phyloP scores from a whole-genome alignment of 2,329 filamentous ascomycete genomes.

The Trichoderma cornu-damae region DNA sequence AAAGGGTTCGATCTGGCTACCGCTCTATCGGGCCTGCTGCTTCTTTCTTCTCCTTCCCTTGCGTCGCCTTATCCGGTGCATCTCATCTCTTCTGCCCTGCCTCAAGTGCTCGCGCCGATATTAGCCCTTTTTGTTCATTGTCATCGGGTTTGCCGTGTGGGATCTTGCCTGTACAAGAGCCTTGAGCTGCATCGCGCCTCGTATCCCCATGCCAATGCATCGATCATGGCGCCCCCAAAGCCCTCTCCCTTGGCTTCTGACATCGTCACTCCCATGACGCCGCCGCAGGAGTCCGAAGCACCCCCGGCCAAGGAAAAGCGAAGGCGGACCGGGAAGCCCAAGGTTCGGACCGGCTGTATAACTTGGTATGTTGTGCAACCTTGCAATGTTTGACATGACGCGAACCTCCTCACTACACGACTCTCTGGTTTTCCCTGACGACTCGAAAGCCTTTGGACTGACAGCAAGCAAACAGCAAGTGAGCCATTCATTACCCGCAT shows the following conservation, averaged over 20 bases:
- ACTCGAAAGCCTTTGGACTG: background rate
- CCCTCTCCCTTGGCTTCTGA: background rate
- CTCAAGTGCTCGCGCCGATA: slow-evolving; percentile 1
- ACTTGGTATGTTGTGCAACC: slow-evolving; percentile 33
- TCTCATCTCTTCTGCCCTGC: background rate
- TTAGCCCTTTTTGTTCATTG: background rate
- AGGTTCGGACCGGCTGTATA: slow-evolving; percentile 38
- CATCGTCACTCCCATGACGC: slow-evolving; percentile 11
- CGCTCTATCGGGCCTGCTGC: background rate
- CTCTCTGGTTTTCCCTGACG: background rate
- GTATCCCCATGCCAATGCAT: slow-evolving; percentile 12
- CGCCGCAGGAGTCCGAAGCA: slow-evolving; percentile 8
- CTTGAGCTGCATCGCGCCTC: background rate
- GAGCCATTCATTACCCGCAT: background rate
- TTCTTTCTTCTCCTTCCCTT: background rate
- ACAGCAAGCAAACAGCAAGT: slow-evolving; percentile 17
- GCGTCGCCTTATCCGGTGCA: background rate
- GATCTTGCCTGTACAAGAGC: background rate
- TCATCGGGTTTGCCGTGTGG: background rate
- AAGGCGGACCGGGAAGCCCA: slow-evolving; percentile 36
- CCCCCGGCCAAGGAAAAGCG: slow-evolving; percentile 20
- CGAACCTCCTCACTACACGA: background rate
- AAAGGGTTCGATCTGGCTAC: background rate
- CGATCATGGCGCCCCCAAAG: slow-evolving; percentile 10
- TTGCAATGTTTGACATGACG: background rate